Evolutionary conservation across 2,329 filamentous ascomycete species (phyloP).

Genomic region (Lachnellula willkommii): DNA sequence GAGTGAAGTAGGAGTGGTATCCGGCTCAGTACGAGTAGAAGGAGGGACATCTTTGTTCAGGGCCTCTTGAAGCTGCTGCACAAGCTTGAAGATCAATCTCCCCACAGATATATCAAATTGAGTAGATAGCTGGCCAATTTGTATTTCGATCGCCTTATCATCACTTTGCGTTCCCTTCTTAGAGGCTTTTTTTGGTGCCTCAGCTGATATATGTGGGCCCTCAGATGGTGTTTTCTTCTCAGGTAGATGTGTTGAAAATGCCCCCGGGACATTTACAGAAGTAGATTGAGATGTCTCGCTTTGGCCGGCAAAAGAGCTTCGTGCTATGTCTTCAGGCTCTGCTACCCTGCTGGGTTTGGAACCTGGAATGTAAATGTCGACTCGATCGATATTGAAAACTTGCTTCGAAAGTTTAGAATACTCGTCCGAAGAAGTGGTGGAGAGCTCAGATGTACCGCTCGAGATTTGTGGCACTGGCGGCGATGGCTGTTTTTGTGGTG

Average conservation of each 20-base stretch:
- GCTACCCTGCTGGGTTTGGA: neutral
- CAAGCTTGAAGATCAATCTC: conserved; percentile 28
- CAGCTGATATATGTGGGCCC: neutral
- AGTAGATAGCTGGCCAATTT: conserved; percentile 23
- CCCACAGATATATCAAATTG: conserved; percentile 33
- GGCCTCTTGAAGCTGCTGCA: conserved; percentile 23
- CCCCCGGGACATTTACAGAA: conserved; percentile 52
- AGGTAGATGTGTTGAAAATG: conserved; percentile 48
- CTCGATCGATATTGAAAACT: conserved; percentile 32
- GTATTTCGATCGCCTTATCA: conserved; percentile 25
- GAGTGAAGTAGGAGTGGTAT: conserved; percentile 4
- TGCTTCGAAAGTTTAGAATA: conserved; percentile 30
- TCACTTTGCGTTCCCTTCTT: conserved; percentile 2
- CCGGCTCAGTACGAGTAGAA: conserved; percentile 2
- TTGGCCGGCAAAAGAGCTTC: conserved; percentile 19
- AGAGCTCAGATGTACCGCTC: conserved; percentile 25
- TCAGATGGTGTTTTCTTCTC: conserved; percentile 8
- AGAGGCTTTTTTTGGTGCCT: neutral
- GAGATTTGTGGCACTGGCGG: conserved; percentile 18
- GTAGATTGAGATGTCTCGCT: conserved; percentile 28
- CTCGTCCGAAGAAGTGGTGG: conserved; percentile 24
- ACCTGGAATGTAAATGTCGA: conserved; percentile 32
- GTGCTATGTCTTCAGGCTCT: conserved; percentile 8
- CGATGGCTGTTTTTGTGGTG: conserved; percentile 5
- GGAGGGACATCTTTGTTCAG: conserved; percentile 15